Evolutionary conservation across 768 basidiomycete genomes (phyloP), one percentile per base, ranked within the genome.

Genomic region (Rickenella mellea): DNA sequence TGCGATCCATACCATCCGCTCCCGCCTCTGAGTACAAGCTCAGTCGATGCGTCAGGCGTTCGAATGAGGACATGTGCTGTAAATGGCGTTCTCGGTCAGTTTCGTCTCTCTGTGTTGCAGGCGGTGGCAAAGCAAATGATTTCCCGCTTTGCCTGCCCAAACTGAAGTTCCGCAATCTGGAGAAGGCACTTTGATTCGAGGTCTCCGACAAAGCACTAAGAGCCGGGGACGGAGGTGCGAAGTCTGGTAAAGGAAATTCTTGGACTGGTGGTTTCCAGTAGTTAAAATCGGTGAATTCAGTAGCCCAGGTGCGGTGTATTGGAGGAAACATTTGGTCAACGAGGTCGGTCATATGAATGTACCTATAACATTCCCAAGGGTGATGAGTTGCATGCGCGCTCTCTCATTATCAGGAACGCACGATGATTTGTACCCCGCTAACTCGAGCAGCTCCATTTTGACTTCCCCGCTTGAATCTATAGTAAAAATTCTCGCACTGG

Each of bases 301-400:
- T 78, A 10, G 82, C 74, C 76, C 81, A 83, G 57, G 88, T 89
- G 40, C 83, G 78, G 57, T 91, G 75, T 42, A 98, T 91, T 0
- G 94, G 90, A 26, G 96, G 96, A 68, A 99, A 99, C 82, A 96
- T 93, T 63, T 96, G 93, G 64, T 99, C 93, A 12, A 99, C 96
- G n/a, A 99, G 76, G 60, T 98, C 93, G 6, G 93, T 94, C 90
- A 98, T 93, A 57, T 93, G 88, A 46, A 97, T 97, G 60, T 98
- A 98, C 42, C 91, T 92, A 41, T 8, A 49, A 35, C 24, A 41
- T 25, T 33, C 32, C 41, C 43, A 19, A 27, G 25, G 25, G 43
- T 30, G 24, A 19, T 40, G 19, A 12, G 44, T 32, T 17, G 38
- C 10, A 19, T 27, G 25, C 8, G 20, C 20, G 9, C 26, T 10